Conservation (phyloP, 768 basidiomycete genomes). For the Ephemerocybe angulata region DNA sequence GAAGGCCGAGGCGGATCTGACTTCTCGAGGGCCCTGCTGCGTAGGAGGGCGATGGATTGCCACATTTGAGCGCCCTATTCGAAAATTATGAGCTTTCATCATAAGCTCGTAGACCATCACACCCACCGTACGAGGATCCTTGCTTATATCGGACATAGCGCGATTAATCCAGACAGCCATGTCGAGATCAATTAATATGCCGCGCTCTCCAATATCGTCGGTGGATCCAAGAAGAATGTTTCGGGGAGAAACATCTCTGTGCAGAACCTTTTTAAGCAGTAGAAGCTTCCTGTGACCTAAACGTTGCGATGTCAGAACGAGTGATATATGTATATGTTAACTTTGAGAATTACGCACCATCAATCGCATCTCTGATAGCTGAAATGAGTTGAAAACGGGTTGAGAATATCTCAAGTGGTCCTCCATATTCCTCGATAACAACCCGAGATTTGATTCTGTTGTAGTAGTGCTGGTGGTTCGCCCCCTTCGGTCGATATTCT, state of each 20-base stretch:
- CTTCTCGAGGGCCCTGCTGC: no score
- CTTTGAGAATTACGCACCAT: background rate
- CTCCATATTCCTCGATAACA: background rate
- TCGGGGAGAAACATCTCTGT: conserved; percentile 13
- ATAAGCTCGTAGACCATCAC: no score
- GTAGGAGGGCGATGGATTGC: background rate
- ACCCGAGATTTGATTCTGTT: background rate
- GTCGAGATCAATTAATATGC: conserved; percentile 16
- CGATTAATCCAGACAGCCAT: background rate
- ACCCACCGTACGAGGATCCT: background rate
- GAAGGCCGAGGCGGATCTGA: no score
- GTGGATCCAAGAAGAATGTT: conserved; percentile 11
- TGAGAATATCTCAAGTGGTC: background rate
- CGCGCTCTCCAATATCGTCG: background rate
- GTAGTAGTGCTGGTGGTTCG: no score
- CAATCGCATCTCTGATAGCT: background rate
- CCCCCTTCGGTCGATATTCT: background rate
- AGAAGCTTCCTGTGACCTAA: background rate
- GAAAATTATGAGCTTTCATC: background rate
- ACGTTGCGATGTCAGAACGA: background rate
- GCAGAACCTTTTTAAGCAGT: conserved; percentile 6
- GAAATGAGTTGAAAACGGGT: background rate
- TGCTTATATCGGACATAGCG: background rate
- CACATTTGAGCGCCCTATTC: conserved; percentile 1
- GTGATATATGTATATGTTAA: no score